Base-by-base conservation (phyloP, 352 stramenopile genomes). In the Pythium monospermum region DNA sequence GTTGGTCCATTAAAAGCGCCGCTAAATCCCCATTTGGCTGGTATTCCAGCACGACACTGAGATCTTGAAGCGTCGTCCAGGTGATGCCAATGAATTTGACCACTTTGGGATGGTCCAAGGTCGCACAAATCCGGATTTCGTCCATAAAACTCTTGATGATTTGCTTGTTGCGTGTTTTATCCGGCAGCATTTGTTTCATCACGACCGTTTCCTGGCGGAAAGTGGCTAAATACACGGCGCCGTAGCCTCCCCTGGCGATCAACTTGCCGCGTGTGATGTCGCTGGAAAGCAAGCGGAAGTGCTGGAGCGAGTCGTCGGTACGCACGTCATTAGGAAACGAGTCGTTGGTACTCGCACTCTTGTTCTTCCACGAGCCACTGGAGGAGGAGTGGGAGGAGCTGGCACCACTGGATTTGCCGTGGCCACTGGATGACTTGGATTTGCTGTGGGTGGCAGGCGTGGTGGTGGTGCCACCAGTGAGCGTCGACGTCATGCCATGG, bases 111-210 rank as follows among this genome's bases (percentile, higher is more conserved):
- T 85, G 74, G 2, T 83, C 64, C 13, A 85, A 57, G 26, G 62
- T 68, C 2, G 74, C 70, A 35, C 59, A 83, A 18, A 90, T 47
- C 2, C 79, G 76, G 51, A 90, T 87, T 51, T 87, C 76, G 28
- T 83, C 59, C 74, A 85, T 66, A 35, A 85, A 85, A 28, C 56
- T 61, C 30, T 39, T 38, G n/a, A 76, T 23, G 30, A 61, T 44
- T 11, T 49, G 37, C 5, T 51, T 70, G 2, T 50, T 56, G 13
- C 66, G 35, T 28, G 64, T 41, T 13, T 69, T 64, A 2, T 59
- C 53, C 12, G 58, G 66, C 6, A 75, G 36, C 18, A 81, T 54
- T 16, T 64, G 68, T 56, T 85, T 85, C 16, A 83, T 53, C 1
- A 62, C 74, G 7, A 85, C 67, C 12, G 39, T n/a, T 27, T 69